phyloP scores from a whole-genome alignment of 805 yeast genomes.

The Candida ficus region DNA sequence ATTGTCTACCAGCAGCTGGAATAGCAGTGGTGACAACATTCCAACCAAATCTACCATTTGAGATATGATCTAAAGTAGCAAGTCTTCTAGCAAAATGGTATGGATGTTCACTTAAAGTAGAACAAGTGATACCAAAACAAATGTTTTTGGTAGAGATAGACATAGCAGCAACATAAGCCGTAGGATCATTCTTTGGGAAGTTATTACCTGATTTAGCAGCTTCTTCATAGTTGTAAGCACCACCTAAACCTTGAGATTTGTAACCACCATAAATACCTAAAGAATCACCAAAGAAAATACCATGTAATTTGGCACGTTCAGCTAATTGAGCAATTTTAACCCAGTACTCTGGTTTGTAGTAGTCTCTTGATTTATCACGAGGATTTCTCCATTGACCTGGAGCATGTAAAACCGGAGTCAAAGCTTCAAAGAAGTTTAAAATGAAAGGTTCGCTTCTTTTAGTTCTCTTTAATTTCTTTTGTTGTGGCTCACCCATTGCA shows the following conservation, averaged over 20 bases:
- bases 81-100: slow-evolving; percentile 36
- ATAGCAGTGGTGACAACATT: slow-evolving; percentile 38
- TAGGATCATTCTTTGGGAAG: slow-evolving; percentile 23
- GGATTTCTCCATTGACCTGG: slow-evolving; percentile 13
- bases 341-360: slow-evolving; percentile 28
- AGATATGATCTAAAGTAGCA: slow-evolving; percentile 27
- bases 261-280: slow-evolving; percentile 34
- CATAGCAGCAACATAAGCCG: slow-evolving; percentile 30
- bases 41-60: slow-evolving; percentile 41
- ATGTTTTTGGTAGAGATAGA: slow-evolving; percentile 36
- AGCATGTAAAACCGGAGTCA: slow-evolving; percentile 11
- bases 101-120: slow-evolving; percentile 38
- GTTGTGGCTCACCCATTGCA: not conserved
- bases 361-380: slow-evolving; percentile 10
- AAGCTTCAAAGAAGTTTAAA: slow-evolving; percentile 11
- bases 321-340: slow-evolving; percentile 29
- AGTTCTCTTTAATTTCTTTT: slow-evolving; percentile 1
- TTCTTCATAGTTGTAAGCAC: slow-evolving; percentile 29
- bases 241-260: slow-evolving; percentile 21
- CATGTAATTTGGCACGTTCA: slow-evolving; percentile 33
- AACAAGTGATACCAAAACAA: slow-evolving; percentile 36
- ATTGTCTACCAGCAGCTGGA: slow-evolving; percentile 36
- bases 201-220: slow-evolving; percentile 18
- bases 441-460: slow-evolving; percentile 9
- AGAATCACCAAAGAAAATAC: slow-evolving; percentile 33